Evolutionary conservation across 164 flowering plant species (phyloP).

Genomic region (Vitis riparia): DNA sequence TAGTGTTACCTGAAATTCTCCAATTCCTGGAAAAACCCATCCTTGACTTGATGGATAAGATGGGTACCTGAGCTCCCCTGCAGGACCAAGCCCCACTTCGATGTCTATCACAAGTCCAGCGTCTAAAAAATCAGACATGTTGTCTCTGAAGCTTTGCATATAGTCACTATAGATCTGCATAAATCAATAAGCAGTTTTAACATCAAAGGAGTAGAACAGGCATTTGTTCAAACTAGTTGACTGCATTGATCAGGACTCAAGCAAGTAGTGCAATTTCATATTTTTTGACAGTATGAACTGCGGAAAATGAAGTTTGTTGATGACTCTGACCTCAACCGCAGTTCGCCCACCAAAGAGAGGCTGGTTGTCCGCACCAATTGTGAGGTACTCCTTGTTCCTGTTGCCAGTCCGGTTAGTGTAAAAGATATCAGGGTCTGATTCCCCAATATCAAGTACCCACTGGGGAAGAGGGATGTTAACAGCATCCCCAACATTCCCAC

Average conservation of each 20-base stretch:
- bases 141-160: constrained; percentile 87
- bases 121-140: constrained; percentile 69
- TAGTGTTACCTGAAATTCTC: constrained; percentile 75
- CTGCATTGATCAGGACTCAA: too few relatives aligned
- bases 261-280: too few relatives aligned
- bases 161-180: constrained; percentile 74
- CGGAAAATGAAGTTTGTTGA: neutral
- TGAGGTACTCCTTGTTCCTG: constrained; percentile 65
- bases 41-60: constrained; percentile 74
- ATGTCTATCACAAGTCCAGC: constrained; percentile 60
- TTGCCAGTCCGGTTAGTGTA: constrained; percentile 68
- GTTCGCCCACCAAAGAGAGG: constrained; percentile 74
- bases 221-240: neutral
- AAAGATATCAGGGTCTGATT: constrained; percentile 68
- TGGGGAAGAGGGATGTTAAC: constrained; percentile 70
- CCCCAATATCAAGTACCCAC: constrained; percentile 69
- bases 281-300: neutral
- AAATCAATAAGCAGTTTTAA: constrained; percentile 3
- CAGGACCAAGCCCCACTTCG: constrained; percentile 94
- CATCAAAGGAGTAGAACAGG: neutral
- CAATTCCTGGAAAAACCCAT: constrained; percentile 89
- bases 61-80: constrained; percentile 90
- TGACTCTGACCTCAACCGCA: constrained; percentile 54
- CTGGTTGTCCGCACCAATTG: constrained; percentile 62
- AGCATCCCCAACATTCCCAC: constrained; percentile 78